A percentile compares a stretch with the other conserved stretches of the same genome.
Conservation (phyloP, 2,329 filamentous ascomycete genomes). For the Mollisiaceae sp. region DNA sequence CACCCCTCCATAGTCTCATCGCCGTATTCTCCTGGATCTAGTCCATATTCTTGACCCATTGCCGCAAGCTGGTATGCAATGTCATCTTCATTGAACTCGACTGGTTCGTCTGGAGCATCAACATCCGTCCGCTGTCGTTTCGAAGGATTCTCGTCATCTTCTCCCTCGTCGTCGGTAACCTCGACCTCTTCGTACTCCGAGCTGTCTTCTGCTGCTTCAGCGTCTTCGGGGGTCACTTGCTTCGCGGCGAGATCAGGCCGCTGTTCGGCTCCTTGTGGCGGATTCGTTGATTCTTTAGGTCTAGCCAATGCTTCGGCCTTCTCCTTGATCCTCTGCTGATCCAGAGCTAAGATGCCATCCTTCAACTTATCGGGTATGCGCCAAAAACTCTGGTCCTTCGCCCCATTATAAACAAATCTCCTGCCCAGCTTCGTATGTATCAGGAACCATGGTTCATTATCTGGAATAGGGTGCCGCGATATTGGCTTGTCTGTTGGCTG, state of each 20-base stretch:
- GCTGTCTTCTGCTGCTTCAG: slow-evolving; percentile 57
- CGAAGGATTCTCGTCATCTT: slow-evolving; percentile 52
- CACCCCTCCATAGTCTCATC: slow-evolving; percentile 64
- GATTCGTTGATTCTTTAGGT: slow-evolving; percentile 33
- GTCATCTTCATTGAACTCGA: slow-evolving; percentile 93
- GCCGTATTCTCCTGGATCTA: slow-evolving; percentile 78
- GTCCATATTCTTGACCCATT: slow-evolving; percentile 84
- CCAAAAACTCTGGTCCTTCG: slow-evolving; percentile 91
- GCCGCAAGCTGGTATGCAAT: slow-evolving; percentile 90
- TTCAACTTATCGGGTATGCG: slow-evolving; percentile 88
- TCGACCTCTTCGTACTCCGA: slow-evolving; percentile 70
- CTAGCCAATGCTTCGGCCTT: slow-evolving; percentile 49
- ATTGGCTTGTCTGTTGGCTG: slow-evolving; percentile 81
- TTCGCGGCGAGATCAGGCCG: slow-evolving; percentile 27
- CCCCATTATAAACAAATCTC: slow-evolving; percentile 87
- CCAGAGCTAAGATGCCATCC: slow-evolving; percentile 74
- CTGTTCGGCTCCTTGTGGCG: slow-evolving; percentile 35
- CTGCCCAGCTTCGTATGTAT: slow-evolving; percentile 92
- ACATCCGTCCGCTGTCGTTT: slow-evolving; percentile 57
- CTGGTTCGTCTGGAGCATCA: slow-evolving; percentile 48
- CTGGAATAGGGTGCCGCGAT: slow-evolving; percentile 78
- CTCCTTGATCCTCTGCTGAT: slow-evolving; percentile 71
- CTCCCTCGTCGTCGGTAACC: slow-evolving; percentile 53
- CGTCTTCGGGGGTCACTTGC: slow-evolving; percentile 35
- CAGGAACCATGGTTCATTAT: slow-evolving; percentile 84